Evolutionary conservation across 1,284 basidiomycete genomes (phyloP).

Genomic region (Cutaneotrichosporon sp.): DNA sequence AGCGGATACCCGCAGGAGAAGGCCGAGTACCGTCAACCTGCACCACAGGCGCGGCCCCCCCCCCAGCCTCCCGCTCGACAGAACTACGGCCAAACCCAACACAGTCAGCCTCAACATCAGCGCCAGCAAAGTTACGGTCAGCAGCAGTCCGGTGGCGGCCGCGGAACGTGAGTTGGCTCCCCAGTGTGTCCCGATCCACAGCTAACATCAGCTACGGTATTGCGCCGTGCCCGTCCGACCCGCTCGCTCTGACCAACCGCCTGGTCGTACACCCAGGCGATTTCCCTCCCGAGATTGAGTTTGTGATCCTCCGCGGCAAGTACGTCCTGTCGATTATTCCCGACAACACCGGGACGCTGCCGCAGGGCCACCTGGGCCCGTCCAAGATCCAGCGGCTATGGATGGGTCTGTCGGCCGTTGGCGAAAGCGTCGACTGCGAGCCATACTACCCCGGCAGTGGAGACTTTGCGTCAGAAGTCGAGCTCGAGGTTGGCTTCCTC

Average conservation of each 20-base stretch:
- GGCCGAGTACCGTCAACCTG: slow-evolving; percentile 10
- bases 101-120: too few relatives aligned
- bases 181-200: neutral
- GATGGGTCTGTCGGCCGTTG: slow-evolving; percentile 72
- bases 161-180: slow-evolving; percentile 34
- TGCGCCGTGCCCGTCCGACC: slow-evolving; percentile 50
- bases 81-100: too few relatives aligned
- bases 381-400: slow-evolving; percentile 61
- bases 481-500: slow-evolving; percentile 72
- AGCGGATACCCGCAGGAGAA: slow-evolving; percentile 17
- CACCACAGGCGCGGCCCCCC: neutral
- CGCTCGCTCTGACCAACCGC: slow-evolving; percentile 72
- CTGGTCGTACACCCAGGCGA: slow-evolving; percentile 71
- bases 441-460: slow-evolving; percentile 59
- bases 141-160: slow-evolving; percentile 13
- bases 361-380: slow-evolving; percentile 59
- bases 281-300: slow-evolving; percentile 61
- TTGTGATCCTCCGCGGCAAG: slow-evolving; percentile 66
- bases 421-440: slow-evolving; percentile 69
- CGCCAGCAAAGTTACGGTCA: slow-evolving; percentile 1
- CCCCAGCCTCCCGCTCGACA: slow-evolving; percentile 8
- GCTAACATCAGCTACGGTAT: slow-evolving; percentile 23
- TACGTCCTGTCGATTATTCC: slow-evolving; percentile 68
- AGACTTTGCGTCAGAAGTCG: slow-evolving; percentile 68
- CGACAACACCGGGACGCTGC: slow-evolving; percentile 66